phyloP scores from a whole-genome alignment of 768 basidiomycete genomes.

The Tylopilus plumbeoviolaceoides region DNA sequence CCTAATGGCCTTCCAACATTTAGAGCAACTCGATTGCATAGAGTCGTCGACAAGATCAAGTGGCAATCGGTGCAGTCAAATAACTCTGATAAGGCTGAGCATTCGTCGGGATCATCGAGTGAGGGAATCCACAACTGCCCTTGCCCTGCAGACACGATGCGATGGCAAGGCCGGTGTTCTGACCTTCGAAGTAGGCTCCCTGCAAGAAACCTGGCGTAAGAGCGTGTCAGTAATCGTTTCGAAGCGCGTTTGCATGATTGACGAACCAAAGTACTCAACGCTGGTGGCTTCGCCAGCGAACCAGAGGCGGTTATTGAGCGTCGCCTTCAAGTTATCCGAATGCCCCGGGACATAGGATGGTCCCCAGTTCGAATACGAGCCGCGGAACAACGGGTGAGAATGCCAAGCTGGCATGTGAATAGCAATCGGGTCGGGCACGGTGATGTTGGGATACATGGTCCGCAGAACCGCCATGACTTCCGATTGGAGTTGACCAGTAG shows the following conservation, averaged over 20 bases:
- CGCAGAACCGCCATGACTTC: slow-evolving; percentile 58
- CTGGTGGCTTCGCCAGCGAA: slow-evolving; percentile 65
- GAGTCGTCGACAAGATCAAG: neutral
- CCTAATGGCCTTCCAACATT: no score
- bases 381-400: slow-evolving; percentile 39
- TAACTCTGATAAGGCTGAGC: slow-evolving; percentile 29
- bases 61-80: slow-evolving; percentile 9
- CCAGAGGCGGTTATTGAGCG: slow-evolving; percentile 47
- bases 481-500: slow-evolving; percentile 41
- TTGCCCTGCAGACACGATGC: slow-evolving; percentile 38
- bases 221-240: slow-evolving; percentile 1
- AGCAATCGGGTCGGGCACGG: slow-evolving; percentile 51
- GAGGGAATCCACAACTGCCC: slow-evolving; percentile 24
- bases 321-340: slow-evolving; percentile 54
- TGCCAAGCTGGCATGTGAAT: slow-evolving; percentile 58
- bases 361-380: slow-evolving; percentile 68
- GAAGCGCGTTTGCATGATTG: no score
- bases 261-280: slow-evolving; percentile 52
- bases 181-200: slow-evolving; percentile 56
- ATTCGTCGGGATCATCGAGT: slow-evolving; percentile 28
- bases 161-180: slow-evolving; percentile 36
- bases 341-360: slow-evolving; percentile 52
- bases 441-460: slow-evolving; percentile 53
- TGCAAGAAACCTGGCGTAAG: slow-evolving; percentile 46
- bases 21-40: no score